Percentiles rank a stretch among this genome's conserved stretches.
phyloP scores from a whole-genome alignment of 2,329 filamentous ascomycete genomes.

The Verticillium nubilum region DNA sequence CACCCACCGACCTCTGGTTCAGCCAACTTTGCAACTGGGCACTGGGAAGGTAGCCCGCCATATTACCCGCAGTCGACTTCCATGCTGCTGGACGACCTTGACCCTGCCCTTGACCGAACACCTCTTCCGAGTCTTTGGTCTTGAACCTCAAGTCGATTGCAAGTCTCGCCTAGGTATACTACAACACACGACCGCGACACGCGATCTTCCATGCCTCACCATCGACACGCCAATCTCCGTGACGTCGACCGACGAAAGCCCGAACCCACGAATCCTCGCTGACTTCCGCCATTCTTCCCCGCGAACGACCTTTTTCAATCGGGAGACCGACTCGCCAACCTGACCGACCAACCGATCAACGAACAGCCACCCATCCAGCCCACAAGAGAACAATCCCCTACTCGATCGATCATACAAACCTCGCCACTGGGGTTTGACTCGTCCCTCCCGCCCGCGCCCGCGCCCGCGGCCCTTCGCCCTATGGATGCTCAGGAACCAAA shows the following conservation, averaged over 20 bases:
- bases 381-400: neutral
- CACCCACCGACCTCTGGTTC: neutral
- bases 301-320: neutral
- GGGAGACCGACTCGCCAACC: neutral
- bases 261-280: neutral
- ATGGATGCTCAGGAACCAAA: conserved; percentile 2
- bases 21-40: neutral
- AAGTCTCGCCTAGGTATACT: neutral
- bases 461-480: neutral
- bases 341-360: neutral
- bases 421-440: neutral
- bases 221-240: neutral
- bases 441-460: neutral
- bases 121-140: neutral
- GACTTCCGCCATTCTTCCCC: neutral
- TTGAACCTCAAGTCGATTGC: neutral
- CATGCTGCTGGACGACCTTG: neutral
- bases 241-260: neutral
- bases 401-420: neutral
- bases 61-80: neutral
- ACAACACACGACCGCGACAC: neutral
- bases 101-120: neutral
- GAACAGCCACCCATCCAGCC: neutral
- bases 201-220: neutral
- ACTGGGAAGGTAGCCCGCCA: neutral